Evolutionary conservation across 768 basidiomycete species (phyloP).

Genomic region (Phanerochaete sordida): DNA sequence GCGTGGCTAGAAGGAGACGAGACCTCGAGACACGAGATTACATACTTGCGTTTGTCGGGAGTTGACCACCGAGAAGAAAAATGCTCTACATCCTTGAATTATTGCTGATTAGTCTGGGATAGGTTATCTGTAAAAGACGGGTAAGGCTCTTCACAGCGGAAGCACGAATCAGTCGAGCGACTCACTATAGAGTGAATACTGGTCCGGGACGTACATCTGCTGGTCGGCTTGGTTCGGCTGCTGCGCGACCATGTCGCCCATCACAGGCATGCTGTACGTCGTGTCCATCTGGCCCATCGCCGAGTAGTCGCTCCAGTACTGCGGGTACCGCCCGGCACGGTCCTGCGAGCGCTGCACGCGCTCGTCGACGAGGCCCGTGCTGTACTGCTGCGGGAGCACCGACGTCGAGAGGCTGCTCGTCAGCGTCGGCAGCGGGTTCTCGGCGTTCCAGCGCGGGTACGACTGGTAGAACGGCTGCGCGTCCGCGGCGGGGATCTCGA

Average conservation of each 20-base stretch:
- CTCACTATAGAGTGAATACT: slow-evolving; percentile 27
- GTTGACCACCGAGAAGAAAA: background rate
- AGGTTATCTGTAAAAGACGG: slow-evolving; percentile 11
- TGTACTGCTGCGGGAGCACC: slow-evolving; percentile 71
- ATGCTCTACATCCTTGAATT: background rate
- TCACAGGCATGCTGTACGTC: slow-evolving; percentile 26
- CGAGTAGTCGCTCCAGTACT: slow-evolving; percentile 35
- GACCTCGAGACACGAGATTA: slow-evolving; percentile 3
- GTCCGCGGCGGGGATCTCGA: slow-evolving; percentile 15
- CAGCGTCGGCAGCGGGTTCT: slow-evolving; percentile 27
- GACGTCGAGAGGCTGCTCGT: slow-evolving; percentile 60
- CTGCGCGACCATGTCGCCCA: slow-evolving; percentile 20
- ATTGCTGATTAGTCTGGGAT: slow-evolving; percentile 11
- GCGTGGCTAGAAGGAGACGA: background rate
- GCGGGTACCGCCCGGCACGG: slow-evolving; percentile 27
- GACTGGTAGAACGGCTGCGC: slow-evolving; percentile 27
- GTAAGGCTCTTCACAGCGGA: slow-evolving; percentile 3
- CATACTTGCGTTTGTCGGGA: background rate
- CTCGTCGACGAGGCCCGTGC: slow-evolving; percentile 64
- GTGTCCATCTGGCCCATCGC: slow-evolving; percentile 30
- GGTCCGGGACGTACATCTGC: slow-evolving; percentile 23
- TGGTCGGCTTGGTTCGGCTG: slow-evolving; percentile 15
- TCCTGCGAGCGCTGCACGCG: slow-evolving; percentile 24
- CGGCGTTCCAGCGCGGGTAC: slow-evolving; percentile 45
- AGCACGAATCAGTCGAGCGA: background rate